Conservation (phyloP, 2,329 filamentous ascomycete species). For the Magnaporthiopsis rhizophila region DNA sequence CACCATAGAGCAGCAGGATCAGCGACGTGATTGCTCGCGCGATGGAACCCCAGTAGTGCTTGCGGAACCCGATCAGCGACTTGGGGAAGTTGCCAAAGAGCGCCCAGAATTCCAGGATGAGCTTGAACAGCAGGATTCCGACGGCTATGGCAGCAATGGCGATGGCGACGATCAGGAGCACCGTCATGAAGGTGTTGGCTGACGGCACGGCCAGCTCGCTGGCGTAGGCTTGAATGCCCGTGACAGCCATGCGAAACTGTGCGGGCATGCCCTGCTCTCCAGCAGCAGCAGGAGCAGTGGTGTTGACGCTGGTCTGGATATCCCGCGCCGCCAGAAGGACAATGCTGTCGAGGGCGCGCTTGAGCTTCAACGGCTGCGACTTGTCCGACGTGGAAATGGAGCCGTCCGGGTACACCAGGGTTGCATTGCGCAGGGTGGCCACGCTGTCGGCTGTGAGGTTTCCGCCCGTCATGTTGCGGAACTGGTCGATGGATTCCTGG, state of each 20-base stretch:
- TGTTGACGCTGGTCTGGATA: conserved; percentile 37
- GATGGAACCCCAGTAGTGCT: conserved; percentile 93
- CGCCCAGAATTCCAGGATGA: conserved; percentile 84
- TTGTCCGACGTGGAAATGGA: conserved; percentile 34
- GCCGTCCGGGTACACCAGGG: conserved; percentile 61
- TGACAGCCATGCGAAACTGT: conserved; percentile 42
- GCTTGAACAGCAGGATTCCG: conserved; percentile 80
- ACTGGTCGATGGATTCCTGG: conserved; percentile 75
- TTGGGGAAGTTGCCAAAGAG: conserved; percentile 83
- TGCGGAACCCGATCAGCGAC: conserved; percentile 73
- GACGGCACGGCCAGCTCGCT: conserved; percentile 78
- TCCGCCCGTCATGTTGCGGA: conserved; percentile 73
- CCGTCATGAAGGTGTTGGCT: conserved; percentile 93
- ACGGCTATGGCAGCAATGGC: conserved; percentile 77
- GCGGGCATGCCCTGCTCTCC: conserved; percentile 20
- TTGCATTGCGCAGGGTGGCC: conserved; percentile 64
- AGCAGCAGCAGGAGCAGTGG: conserved; percentile 17
- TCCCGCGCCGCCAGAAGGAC: conserved; percentile 45
- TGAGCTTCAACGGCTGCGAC: conserved; percentile 35
- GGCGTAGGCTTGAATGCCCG: conserved; percentile 74
- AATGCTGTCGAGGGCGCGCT: conserved; percentile 45
- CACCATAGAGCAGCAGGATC: conserved; percentile 84
- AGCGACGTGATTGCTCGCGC: conserved; percentile 82
- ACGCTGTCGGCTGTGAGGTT: conserved; percentile 78
- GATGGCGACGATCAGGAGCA: conserved; percentile 81